Evolutionary conservation across 1,284 basidiomycete genomes (phyloP).

Genomic region (Filobasidium uniguttulatum): DNA sequence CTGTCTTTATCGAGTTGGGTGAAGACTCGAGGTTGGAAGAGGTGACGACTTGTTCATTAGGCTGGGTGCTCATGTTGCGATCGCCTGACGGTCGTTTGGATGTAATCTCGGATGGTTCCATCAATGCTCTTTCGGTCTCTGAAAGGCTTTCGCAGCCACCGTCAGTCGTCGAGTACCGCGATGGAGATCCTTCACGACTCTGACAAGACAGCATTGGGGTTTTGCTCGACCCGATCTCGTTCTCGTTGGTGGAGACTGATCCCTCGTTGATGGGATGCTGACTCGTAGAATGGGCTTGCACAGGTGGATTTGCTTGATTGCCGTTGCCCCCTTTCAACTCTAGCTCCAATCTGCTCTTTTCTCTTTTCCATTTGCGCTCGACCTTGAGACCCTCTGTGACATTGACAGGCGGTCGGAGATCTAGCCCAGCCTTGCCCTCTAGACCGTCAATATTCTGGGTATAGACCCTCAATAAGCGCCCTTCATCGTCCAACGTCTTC

Average conservation of each 20-base stretch:
- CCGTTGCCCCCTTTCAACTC: constrained; percentile 6
- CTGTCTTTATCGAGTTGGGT: neutral
- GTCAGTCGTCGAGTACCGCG: neutral
- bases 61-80: neutral
- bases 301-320: constrained; percentile 57
- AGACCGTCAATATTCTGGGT: constrained; percentile 92
- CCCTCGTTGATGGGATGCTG: neutral
- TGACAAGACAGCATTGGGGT: neutral
- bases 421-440: constrained; percentile 68
- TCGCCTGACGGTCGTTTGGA: no score
- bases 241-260: no score
- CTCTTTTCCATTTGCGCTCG: constrained; percentile 7
- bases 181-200: neutral
- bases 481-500: constrained; percentile 58
- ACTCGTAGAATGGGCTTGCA: constrained; percentile 45
- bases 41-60: neutral
- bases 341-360: neutral
- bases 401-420: constrained; percentile 22
- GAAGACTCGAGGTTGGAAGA: neutral
- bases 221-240: neutral
- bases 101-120: no score
- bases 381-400: constrained; percentile 4
- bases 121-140: neutral
- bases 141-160: neutral
- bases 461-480: constrained; percentile 71